Evolutionary conservation across 768 basidiomycete species (phyloP).

Genomic region (Hebeloma cylindrosporum): DNA sequence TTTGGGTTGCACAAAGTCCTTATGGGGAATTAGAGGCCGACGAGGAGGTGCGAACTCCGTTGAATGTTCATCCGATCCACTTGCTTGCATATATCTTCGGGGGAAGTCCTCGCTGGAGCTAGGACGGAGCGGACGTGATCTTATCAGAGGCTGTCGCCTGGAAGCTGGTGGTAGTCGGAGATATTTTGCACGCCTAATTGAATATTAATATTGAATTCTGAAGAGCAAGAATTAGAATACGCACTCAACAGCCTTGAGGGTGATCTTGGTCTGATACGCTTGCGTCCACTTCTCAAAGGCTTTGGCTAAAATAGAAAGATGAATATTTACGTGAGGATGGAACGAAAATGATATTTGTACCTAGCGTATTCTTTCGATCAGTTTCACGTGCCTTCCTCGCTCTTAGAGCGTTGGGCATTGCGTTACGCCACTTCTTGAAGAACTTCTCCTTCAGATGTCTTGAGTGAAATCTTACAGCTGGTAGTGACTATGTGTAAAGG

Average conservation of each 20-base stretch:
- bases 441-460: conserved; percentile 56
- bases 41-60: too few relatives aligned
- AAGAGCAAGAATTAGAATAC: conserved; percentile 31
- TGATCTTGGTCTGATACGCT: conserved; percentile 64
- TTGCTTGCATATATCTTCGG: conserved; percentile 14
- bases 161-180: conserved; percentile 66
- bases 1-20: conserved; percentile 5
- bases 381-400: conserved; percentile 64
- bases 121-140: conserved; percentile 20
- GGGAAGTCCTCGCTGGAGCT: conserved; percentile 13
- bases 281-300: conserved; percentile 68
- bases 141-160: conserved; percentile 36
- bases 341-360: conserved; percentile 39
- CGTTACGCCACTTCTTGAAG: conserved; percentile 66
- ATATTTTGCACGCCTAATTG: conserved; percentile 75
- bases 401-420: conserved; percentile 69
- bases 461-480: conserved; percentile 77
- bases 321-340: background rate
- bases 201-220: conserved; percentile 4
- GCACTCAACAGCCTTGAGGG: conserved; percentile 82
- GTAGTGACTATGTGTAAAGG: conserved; percentile 55
- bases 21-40: conserved; percentile 4
- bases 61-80: too few relatives aligned
- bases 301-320: conserved; percentile 36
- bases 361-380: conserved; percentile 52